Evolutionary conservation across 495 filamentous ascomycete species (phyloP).

Genomic region (Neurospora sp.): DNA sequence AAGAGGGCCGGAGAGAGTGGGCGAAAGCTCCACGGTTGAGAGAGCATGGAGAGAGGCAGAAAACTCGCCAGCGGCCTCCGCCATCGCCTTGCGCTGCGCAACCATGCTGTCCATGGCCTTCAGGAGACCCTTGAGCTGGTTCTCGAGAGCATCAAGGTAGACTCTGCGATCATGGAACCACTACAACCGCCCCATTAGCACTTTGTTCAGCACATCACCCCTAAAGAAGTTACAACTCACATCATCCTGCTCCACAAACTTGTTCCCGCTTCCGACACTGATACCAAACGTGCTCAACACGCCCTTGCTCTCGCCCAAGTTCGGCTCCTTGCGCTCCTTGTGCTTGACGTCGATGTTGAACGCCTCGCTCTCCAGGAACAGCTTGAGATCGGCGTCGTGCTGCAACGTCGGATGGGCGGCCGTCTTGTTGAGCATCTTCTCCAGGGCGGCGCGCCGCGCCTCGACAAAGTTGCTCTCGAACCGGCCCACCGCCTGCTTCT

Average conservation of each 20-base stretch:
- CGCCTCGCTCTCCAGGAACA: slow-evolving; percentile 90
- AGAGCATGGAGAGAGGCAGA: slow-evolving; percentile 83
- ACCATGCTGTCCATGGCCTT: slow-evolving; percentile 92
- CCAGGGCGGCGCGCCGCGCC: slow-evolving; percentile 74
- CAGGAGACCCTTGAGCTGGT: slow-evolving; percentile 83
- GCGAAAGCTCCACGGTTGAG: slow-evolving; percentile 77
- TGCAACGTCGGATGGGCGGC: slow-evolving; percentile 84
- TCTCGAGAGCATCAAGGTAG: slow-evolving; percentile 90
- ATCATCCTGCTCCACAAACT: slow-evolving; percentile 97
- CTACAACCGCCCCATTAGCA: slow-evolving; percentile 27
- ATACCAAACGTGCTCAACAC: slow-evolving; percentile 81
- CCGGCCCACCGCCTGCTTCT: slow-evolving; percentile 93
- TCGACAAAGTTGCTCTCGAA: slow-evolving; percentile 98
- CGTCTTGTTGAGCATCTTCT: slow-evolving; percentile 95
- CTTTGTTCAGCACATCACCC: background rate
- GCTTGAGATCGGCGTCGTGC: slow-evolving; percentile 85
- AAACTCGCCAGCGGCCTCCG: slow-evolving; percentile 89
- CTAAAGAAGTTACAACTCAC: slow-evolving; percentile 41
- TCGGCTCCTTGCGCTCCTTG: slow-evolving; percentile 85
- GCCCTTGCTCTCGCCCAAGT: slow-evolving; percentile 81
- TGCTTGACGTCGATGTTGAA: slow-evolving; percentile 97
- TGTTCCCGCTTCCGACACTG: slow-evolving; percentile 57
- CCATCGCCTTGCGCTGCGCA: slow-evolving; percentile 77
- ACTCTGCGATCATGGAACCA: slow-evolving; percentile 97
- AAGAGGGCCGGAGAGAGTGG: slow-evolving; percentile 77